A percentile compares a stretch with the other conserved stretches of the same genome.
Conservation (phyloP, 495 filamentous ascomycete species). For the Hamigera avellanea region DNA sequence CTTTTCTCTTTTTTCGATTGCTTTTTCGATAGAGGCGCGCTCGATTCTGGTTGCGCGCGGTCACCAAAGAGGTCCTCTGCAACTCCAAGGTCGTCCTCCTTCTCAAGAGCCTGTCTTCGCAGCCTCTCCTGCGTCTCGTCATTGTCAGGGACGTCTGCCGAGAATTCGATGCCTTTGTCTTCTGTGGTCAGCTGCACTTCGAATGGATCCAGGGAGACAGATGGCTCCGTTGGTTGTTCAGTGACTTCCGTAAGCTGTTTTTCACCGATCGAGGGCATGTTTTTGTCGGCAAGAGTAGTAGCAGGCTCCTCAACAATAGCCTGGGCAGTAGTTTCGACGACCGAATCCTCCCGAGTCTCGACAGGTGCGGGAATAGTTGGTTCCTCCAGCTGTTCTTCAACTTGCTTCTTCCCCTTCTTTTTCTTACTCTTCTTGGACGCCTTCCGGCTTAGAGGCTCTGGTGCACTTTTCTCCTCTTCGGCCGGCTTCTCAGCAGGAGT, state of each 20-base stretch:
- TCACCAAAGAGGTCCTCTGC: slow-evolving; percentile 4
- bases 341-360: slow-evolving; percentile 1
- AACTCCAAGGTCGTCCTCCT: slow-evolving; percentile 6
- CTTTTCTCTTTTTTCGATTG: slow-evolving; percentile 30
- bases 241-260: background rate
- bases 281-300: background rate
- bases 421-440: slow-evolving; percentile 32
- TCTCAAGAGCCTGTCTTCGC: slow-evolving; percentile 3
- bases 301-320: background rate
- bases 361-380: background rate
- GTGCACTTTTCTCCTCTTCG: slow-evolving; percentile 5
- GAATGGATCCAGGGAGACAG: slow-evolving; percentile 6
- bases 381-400: slow-evolving; percentile 6
- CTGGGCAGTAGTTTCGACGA: background rate
- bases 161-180: background rate
- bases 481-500: slow-evolving; percentile 4
- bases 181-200: slow-evolving; percentile 3
- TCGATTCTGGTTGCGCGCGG: slow-evolving; percentile 2
- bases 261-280: background rate
- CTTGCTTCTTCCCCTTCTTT: slow-evolving; percentile 28
- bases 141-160: too few relatives aligned
- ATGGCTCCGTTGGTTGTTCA: background rate
- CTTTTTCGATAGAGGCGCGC: slow-evolving; percentile 12
- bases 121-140: background rate
- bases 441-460: slow-evolving; percentile 12